A percentile compares a stretch with the other conserved stretches of the same genome.
Conservation (phyloP, 768 basidiomycete genomes). For the Leccinum variicolor region DNA sequence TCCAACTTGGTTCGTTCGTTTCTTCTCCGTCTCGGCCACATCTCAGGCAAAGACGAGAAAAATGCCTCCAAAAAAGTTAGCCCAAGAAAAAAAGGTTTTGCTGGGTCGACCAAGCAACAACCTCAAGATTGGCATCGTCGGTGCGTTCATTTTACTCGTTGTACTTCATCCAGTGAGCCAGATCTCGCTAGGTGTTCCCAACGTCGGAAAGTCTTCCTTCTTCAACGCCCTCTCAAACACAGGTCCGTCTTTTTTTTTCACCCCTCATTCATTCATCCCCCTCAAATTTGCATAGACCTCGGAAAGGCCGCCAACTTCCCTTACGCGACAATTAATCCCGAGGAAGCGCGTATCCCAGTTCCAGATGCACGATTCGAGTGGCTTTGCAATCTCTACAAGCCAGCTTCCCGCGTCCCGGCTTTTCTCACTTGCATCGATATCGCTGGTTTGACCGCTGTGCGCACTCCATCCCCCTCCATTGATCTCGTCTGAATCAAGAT, state of each 20-base stretch:
- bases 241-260: constrained; percentile 43
- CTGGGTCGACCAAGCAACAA: constrained; percentile 95
- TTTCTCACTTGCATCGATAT: constrained; percentile 98
- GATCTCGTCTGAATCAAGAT: constrained; percentile 16
- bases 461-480: constrained; percentile 23
- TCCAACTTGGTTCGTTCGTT: constrained; percentile 10
- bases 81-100: constrained; percentile 77
- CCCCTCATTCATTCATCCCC: background rate
- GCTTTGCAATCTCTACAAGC: constrained; percentile 90
- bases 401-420: constrained; percentile 82
- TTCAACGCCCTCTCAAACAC: constrained; percentile 96
- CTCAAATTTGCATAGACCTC: constrained; percentile 50
- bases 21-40: constrained; percentile 38
- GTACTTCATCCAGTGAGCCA: background rate
- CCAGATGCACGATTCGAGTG: constrained; percentile 94
- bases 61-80: constrained; percentile 92
- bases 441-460: constrained; percentile 90
- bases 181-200: constrained; percentile 68
- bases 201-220: constrained; percentile 99
- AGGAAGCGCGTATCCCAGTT: constrained; percentile 94
- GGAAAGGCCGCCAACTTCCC: constrained; percentile 98
- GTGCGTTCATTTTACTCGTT: constrained; percentile 44
- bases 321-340: constrained; percentile 90
- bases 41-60: constrained; percentile 47
- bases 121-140: constrained; percentile 98